Base-by-base conservation (phyloP, 108 stramenopile species). In the Fragilariopsis cylindrus region DNA sequence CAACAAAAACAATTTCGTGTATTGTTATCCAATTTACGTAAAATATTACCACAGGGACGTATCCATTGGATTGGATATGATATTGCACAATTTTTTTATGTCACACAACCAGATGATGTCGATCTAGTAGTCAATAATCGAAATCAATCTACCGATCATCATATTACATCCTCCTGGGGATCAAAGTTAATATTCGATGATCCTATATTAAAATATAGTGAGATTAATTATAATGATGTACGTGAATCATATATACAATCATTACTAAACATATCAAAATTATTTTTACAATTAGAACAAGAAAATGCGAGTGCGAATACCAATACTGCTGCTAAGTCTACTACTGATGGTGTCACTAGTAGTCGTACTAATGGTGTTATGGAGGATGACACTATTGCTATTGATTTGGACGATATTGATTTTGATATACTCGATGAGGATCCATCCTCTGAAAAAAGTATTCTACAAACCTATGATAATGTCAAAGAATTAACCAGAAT, bases 11-110 rank as follows among this genome's bases (percentile, higher is more conserved):
- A 68, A 18, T 68, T 68, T 4, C 67, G 67, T 13, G 49, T 68
- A 16, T 16, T 68, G 30, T 19, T 50, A 19, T 39, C 67, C 5
- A 68, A 68, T 48, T 48, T 68, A 5, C 67, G 49, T 12, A 48
- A 52, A 12, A 39, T 18, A 39, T 18, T 68, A 13, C 67, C 70
- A 4, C 48, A 57, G 70, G 56, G 46, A 19, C 85, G 83, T 54
- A 70, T 78, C 53, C 85, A 84, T 65, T 66, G 84, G 45, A 70
- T 87, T 13, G 85, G 76, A 11, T 57, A 70, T 39, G 83, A 82
- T 21, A 12, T 87, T 60, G 85, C 70, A 0, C 13, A 60, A 46
- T 87, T 76, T 47, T 80, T 87, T 58, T 82, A 87, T 60, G 75
- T 82, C 6, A 74, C 76, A 18, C 48, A 74, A 18, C 81, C 78